phyloP scores from a whole-genome alignment of 139 green algal genomes.

The Chlorella vulgaris region DNA sequence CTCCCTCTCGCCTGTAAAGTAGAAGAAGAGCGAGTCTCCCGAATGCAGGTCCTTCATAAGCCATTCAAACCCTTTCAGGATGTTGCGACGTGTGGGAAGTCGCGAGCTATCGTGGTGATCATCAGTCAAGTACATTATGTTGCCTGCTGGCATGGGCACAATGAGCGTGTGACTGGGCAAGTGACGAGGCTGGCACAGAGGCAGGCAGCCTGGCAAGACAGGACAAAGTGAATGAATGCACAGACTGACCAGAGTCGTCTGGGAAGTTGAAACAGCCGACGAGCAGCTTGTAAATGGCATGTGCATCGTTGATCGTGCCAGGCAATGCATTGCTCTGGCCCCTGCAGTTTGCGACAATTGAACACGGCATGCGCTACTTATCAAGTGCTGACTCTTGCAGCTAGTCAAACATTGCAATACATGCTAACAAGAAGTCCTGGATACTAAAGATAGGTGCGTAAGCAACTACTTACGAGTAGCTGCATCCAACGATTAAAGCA shows the following conservation, averaged over 20 bases:
- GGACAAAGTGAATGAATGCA: too few relatives aligned
- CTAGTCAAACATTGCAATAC: too few relatives aligned
- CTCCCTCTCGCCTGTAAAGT: background rate
- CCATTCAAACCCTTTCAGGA: constrained; percentile 5
- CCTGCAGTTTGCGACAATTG: too few relatives aligned
- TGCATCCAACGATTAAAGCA: too few relatives aligned
- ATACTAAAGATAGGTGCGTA: too few relatives aligned
- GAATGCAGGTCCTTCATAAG: background rate
- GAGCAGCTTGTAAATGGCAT: background rate
- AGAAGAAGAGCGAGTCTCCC: constrained; percentile 15
- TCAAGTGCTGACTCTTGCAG: too few relatives aligned
- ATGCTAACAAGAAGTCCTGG: too few relatives aligned
- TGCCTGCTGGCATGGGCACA: background rate
- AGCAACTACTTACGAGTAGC: too few relatives aligned
- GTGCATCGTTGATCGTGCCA: background rate
- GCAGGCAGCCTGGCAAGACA: background rate
- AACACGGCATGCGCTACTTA: too few relatives aligned
- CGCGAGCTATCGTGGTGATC: background rate
- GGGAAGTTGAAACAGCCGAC: background rate
- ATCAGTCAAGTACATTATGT: background rate
- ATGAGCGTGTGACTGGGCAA: background rate
- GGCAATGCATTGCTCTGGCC: background rate
- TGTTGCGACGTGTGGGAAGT: constrained; percentile 11
- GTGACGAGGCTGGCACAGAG: background rate
- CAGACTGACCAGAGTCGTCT: background rate